Conservation (phyloP, 208 protist genomes). For the Trypanosoma theileri region DNA sequence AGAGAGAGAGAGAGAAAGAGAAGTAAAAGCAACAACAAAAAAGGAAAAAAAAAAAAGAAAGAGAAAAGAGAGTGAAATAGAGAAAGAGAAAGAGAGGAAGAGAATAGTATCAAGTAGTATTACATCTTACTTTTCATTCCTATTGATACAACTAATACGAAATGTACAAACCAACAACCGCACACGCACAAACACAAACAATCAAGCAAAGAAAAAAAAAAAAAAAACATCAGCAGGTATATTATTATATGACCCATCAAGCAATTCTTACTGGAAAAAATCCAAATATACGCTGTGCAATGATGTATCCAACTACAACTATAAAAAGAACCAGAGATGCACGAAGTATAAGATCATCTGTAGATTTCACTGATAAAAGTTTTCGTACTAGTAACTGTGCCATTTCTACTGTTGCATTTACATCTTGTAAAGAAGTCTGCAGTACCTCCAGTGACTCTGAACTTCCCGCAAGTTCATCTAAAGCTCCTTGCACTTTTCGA, state of each 20-base stretch:
- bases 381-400: slow-evolving; percentile 56
- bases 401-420: slow-evolving; percentile 62
- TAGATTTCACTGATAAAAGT: slow-evolving; percentile 60
- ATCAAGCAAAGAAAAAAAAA: neutral
- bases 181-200: too few species aligned
- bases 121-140: neutral
- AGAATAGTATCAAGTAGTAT: too few species aligned
- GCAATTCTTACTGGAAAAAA: slow-evolving; percentile 56
- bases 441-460: slow-evolving; percentile 49
- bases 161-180: too few species aligned
- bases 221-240: neutral
- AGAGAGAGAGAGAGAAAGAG: too few species aligned
- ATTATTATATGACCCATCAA: slow-evolving; percentile 1
- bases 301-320: slow-evolving; percentile 60
- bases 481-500: slow-evolving; percentile 68
- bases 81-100: too few species aligned
- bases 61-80: too few species aligned
- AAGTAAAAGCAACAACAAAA: too few species aligned
- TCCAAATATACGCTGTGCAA: slow-evolving; percentile 66
- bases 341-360: slow-evolving; percentile 63
- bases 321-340: slow-evolving; percentile 57
- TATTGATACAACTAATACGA: neutral
- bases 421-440: slow-evolving; percentile 56
- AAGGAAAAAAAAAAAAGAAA: too few species aligned
- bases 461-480: slow-evolving; percentile 49